Conservation (phyloP, 192 early-diverging fungal species). For the Cetraspora pellucida region DNA sequence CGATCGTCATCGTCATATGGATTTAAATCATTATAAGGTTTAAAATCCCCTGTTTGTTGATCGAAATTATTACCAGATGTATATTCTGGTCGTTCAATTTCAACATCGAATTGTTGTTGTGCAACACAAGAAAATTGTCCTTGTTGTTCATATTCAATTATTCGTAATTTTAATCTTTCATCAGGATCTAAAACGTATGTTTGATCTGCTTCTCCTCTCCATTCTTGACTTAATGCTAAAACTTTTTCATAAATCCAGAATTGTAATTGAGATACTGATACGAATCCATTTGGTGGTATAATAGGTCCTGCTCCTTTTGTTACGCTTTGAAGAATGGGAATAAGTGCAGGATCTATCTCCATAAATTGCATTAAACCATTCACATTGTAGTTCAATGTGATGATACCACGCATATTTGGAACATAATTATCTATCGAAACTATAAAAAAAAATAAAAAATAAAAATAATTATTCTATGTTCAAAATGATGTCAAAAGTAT, state of each 20-base stretch:
- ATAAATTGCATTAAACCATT: neutral
- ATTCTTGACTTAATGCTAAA: neutral
- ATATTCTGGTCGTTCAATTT: neutral
- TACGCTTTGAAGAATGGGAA: neutral
- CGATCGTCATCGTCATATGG: neutral
- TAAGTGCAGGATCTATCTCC: neutral
- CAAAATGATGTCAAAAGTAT: neutral
- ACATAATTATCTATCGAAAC: neutral
- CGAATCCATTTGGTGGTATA: neutral
- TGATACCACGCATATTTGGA: slow-evolving; percentile 5
- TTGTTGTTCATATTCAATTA: neutral
- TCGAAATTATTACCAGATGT: neutral
- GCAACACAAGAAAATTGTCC: neutral
- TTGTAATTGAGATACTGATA: neutral
- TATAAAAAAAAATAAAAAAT: neutral
- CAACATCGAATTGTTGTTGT: neutral
- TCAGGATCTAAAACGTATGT: neutral
- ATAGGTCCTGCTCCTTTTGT: neutral
- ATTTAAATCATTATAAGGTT: neutral
- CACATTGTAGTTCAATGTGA: slow-evolving; percentile 25
- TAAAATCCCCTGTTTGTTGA: neutral
- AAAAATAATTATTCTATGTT: neutral
- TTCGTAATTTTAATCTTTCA: neutral
- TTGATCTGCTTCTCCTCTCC: neutral
- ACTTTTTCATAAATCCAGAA: neutral